Base-by-base conservation (phyloP, 2,329 filamentous ascomycete species). In the Aspergillus vadensis region DNA sequence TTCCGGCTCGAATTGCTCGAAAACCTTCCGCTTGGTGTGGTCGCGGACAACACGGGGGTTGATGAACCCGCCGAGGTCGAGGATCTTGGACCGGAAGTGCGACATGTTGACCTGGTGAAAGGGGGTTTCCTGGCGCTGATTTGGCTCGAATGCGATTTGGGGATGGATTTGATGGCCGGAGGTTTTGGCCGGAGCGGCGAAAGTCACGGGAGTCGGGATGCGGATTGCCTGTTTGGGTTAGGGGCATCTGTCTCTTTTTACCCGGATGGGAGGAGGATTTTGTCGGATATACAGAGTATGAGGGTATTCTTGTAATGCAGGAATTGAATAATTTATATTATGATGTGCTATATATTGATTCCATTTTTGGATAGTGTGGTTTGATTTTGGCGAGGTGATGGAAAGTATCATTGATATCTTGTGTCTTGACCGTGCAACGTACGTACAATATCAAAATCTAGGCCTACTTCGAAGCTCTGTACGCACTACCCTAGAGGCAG, bases 1-100 rank as follows among this genome's bases (percentile, higher is more conserved):
- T 80, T 97, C 90, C 4, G 92, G 87, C 81, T 99, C 95, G 74
- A 89, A 82, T 75, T 92, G 84, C 74, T 90, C 90, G 72, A 93
- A 97, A 61, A 92, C 91, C 81, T 96, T 94, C 72, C 95, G 90
- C 86, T 98, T 99, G 58, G 92, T 93, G 81, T 98, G 92, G 79
- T 99, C 95, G 71, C 95, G 91, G 75, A 99, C 90, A 67, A 91
- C 86, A 68, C 89, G 89, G 76, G 89, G 86, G 74, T 97, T 97
- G 80, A 96, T 79, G 74, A 91, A 97, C 75, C 91, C 91, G 76
- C 90, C 88, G 68, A 98, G 81, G 70, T 98, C 92, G 69, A 97
- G 88, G 83, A 88, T 93, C 80, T 96, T 96, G 32, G 92, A 84
- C 70, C 92, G 85, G 80, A 97, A 97, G 81, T 93, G 91, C 51